Evolutionary conservation across 345 rosid species (phyloP).

Genomic region (Diplotaxis tenuifolia): DNA sequence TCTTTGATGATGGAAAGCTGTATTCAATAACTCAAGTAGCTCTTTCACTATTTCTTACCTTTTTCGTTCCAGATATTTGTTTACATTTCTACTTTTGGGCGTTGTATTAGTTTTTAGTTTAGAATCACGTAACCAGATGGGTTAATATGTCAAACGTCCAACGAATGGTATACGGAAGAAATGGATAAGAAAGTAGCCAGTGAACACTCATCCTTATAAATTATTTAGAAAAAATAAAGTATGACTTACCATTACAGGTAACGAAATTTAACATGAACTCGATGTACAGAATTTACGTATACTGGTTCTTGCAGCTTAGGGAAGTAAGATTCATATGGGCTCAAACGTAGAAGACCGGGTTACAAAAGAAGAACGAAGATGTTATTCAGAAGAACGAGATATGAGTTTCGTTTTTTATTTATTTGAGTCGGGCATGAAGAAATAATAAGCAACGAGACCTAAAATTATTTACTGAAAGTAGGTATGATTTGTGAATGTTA

Average conservation of each 20-base stretch:
- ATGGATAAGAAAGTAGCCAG: neutral
- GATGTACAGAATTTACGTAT: neutral
- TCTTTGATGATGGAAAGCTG: constrained; percentile 11
- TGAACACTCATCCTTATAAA: neutral
- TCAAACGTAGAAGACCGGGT: neutral
- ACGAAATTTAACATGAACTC: neutral
- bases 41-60: neutral
- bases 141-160: neutral
- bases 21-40: neutral
- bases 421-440: neutral
- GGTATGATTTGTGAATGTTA: neutral
- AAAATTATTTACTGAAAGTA: neutral
- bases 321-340: neutral
- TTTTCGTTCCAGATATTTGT: neutral
- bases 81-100: neutral
- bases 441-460: neutral
- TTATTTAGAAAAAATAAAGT: neutral
- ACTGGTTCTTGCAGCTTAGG: neutral
- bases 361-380: neutral
- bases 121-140: neutral
- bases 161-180: neutral
- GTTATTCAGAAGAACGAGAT: too few species aligned
- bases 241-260: neutral
- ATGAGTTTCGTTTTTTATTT: too few species aligned
- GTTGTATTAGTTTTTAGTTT: neutral